phyloP scores from a whole-genome alignment of 768 basidiomycete genomes.

The Tylopilus subfusipes region DNA sequence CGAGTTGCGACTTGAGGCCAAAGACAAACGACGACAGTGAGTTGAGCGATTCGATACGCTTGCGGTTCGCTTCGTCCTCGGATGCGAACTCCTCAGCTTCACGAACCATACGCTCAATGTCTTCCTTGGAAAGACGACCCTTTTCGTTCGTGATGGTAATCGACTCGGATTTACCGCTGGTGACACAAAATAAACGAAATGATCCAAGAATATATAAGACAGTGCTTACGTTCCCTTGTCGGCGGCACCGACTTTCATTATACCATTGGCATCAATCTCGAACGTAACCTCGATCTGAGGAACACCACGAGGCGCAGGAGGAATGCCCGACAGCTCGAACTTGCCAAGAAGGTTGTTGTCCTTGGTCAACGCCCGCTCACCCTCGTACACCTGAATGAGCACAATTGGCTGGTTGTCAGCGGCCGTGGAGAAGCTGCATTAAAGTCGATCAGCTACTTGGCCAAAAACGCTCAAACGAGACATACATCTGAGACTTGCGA shows the following conservation, averaged over 20 bases:
- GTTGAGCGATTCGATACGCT: conserved; percentile 85
- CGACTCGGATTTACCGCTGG: conserved; percentile 76
- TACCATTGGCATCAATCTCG: conserved; percentile 93
- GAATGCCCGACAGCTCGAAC: conserved; percentile 90
- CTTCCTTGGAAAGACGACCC: conserved; percentile 83
- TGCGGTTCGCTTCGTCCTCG: conserved; percentile 76
- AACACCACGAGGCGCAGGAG: conserved; percentile 93
- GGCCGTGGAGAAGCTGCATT: conserved; percentile 65
- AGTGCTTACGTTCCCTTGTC: conserved; percentile 86
- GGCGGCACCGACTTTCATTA: conserved; percentile 88
- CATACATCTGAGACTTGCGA: conserved; percentile 89
- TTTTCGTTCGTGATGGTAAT: conserved; percentile 97
- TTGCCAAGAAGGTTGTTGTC: conserved; percentile 98
- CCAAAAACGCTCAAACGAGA: conserved; percentile 1
- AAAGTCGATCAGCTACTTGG: not conserved
- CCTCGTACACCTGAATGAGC: conserved; percentile 95
- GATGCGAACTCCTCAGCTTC: conserved; percentile 90
- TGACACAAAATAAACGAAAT: not conserved
- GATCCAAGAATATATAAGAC: not conserved
- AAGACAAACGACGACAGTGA: conserved; percentile 78
- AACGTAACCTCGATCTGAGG: conserved; percentile 98
- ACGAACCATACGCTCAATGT: conserved; percentile 93
- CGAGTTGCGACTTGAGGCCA: conserved; percentile 82
- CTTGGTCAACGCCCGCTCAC: conserved; percentile 95
- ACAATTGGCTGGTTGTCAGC: conserved; percentile 94